Evolutionary conservation across 1,139 yeast genomes (phyloP), one percentile per base, ranked within the genome.

Genomic region (Suhomyces atakaporum): DNA sequence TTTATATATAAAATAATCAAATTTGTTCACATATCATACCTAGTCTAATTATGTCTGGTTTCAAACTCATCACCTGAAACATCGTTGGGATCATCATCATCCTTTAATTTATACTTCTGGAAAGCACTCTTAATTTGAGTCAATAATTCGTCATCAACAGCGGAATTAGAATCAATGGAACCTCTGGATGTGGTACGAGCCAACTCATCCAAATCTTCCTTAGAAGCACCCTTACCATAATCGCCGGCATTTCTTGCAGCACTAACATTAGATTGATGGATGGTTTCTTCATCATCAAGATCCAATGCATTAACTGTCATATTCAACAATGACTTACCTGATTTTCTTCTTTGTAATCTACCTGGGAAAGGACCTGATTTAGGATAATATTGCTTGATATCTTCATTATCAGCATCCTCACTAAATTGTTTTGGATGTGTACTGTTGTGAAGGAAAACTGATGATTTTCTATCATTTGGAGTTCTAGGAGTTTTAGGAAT

Each of bases 251-350:
- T 38, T 42, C 54, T 45, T 21, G 54, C 47, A 8, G 53, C 54
- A 31, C 37, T 46, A 25, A 49, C 45, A 29, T 53, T 54, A 29
- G 45, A 46, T 27, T 57, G 52, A 10, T 41, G 42, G 27, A 49
- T 51, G 19, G 53, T 51, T 50, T 82, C 89, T 27, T 81, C 87
- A 27, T 76, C 84, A 38, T 77, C 78, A 51, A 83, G 63, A 47
- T 83, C 89, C 46, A 83, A 66, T 12, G 84, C 73, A 39, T 81
- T 71, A 25, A 84, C 81, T 1, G 90, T 81, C 51, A 83, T 65
- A 46, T 79, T 80, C 46, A 83, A 69, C 39, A 83, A 63, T 0
- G 89, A 81, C 53, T 81, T 83, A 13, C 88, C 84, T 13, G 88
- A 80, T 53, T 79, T 78, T 60, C 90, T 78, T 58, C 90, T 73